Evolutionary conservation across 2,329 filamentous ascomycete genomes (phyloP).

Genomic region (Aspergillus fumigatiaffinis): DNA sequence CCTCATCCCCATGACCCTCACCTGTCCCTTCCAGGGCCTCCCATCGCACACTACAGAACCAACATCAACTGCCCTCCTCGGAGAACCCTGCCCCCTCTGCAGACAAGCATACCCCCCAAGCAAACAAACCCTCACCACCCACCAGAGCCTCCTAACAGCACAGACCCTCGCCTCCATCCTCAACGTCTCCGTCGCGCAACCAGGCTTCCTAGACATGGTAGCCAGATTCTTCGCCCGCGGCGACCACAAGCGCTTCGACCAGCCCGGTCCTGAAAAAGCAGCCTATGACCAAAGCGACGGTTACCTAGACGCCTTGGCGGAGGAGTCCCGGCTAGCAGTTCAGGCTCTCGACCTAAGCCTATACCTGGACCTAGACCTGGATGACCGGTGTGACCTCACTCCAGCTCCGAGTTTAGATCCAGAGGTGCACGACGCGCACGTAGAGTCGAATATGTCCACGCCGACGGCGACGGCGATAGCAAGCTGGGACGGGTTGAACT

Average conservation of each 20-base stretch:
- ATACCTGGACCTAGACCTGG: neutral
- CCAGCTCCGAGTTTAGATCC: neutral
- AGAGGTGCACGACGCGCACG: neutral
- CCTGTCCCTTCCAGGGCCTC: neutral
- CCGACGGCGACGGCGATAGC: neutral
- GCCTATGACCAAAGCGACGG: neutral
- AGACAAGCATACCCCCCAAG: neutral
- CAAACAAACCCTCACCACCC: neutral
- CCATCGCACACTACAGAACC: neutral
- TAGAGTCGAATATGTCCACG: neutral
- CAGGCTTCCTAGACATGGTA: constrained; percentile 2
- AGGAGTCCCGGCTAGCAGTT: neutral
- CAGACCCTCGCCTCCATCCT: constrained; percentile 4
- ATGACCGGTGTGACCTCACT: neutral
- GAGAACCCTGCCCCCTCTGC: constrained; percentile 5
- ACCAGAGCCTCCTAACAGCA: neutral
- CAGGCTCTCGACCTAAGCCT: neutral
- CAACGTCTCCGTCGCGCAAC: neutral
- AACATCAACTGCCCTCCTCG: neutral
- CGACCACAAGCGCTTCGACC: constrained; percentile 7
- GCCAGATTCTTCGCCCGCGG: constrained; percentile 11
- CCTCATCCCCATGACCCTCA: neutral
- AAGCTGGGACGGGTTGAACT: neutral
- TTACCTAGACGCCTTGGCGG: neutral
- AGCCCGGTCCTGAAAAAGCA: neutral